A percentile compares a stretch with the other conserved stretches of the same genome.
phyloP scores from a whole-genome alignment of 2,329 filamentous ascomycete genomes.

The Chaetomiaceae sp. region DNA sequence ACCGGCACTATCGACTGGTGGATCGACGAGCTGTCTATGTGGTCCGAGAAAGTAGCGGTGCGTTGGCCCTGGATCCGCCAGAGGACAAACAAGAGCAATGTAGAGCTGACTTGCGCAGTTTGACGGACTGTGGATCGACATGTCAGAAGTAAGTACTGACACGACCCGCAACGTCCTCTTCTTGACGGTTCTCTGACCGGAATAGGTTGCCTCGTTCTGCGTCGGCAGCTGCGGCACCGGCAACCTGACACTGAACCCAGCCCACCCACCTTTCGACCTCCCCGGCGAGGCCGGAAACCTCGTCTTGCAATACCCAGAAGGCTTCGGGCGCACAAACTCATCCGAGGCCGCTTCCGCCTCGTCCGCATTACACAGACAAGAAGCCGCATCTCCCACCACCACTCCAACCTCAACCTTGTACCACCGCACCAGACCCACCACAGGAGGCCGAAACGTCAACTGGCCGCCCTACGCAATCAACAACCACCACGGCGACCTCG shows the following conservation, averaged over 20 bases:
- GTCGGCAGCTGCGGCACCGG: conserved; percentile 66
- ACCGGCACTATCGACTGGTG: conserved; percentile 65
- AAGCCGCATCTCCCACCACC: conserved; percentile 20
- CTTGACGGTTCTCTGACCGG: neutral
- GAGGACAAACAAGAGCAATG: neutral
- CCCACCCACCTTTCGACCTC: conserved; percentile 60
- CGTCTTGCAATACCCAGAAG: conserved; percentile 61
- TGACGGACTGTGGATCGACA: conserved; percentile 55
- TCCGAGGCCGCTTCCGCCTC: conserved; percentile 62
- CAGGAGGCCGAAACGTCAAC: conserved; percentile 63
- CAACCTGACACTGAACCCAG: conserved; percentile 62
- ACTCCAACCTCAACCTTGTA: conserved; percentile 41
- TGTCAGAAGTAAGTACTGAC: conserved; percentile 48
- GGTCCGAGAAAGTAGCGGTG: conserved; percentile 25
- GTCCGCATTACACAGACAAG: conserved; percentile 41
- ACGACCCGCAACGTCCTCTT: too few relatives aligned
- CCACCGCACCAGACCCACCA: conserved; percentile 56
- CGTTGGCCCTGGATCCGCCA: neutral
- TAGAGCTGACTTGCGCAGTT: conserved; percentile 31
- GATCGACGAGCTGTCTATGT: conserved; percentile 48
- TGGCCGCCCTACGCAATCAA: conserved; percentile 74
- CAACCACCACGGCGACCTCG: conserved; percentile 67
- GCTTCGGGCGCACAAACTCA: conserved; percentile 63
- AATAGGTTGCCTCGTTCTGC: conserved; percentile 51
- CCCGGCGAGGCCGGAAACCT: conserved; percentile 61